Percentiles rank a stretch among this genome's conserved stretches.
Conservation (phyloP, 2,329 filamentous ascomycete genomes). For the Biscogniauxia mediterranea region DNA sequence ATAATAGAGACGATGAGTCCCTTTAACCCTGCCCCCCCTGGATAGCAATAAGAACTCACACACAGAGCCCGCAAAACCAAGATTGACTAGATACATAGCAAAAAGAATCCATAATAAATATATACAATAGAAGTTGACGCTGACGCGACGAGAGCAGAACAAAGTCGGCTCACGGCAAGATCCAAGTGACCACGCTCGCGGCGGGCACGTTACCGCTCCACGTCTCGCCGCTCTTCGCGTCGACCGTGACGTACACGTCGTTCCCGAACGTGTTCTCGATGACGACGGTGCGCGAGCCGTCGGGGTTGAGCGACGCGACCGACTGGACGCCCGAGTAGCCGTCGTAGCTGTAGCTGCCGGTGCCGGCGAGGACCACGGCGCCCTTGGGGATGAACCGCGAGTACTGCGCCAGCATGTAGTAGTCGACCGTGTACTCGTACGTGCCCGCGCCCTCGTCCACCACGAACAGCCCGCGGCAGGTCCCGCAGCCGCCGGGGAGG, state of each 20-base stretch:
- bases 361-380: conserved; percentile 41
- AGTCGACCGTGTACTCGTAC: conserved; percentile 47
- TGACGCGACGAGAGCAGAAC: too few species aligned
- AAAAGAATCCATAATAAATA: not conserved
- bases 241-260: conserved; percentile 42
- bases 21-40: too few species aligned
- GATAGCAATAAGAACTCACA: too few species aligned
- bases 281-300: conserved; percentile 44
- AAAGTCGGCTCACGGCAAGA: conserved; percentile 28
- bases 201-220: conserved; percentile 40
- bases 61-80: too few species aligned
- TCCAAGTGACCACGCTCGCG: conserved; percentile 39
- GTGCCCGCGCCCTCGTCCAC: conserved; percentile 46
- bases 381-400: conserved; percentile 47
- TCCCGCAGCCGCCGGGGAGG: conserved; percentile 39
- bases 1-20: too few species aligned
- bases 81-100: too few species aligned
- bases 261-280: conserved; percentile 47
- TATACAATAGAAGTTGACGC: not conserved
- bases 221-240: conserved; percentile 33
- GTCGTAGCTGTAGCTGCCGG: conserved; percentile 43
- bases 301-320: conserved; percentile 46
- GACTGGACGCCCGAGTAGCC: conserved; percentile 41
- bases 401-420: conserved; percentile 55
- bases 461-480: conserved; percentile 53